Conservation (phyloP, 108 stramenopile species). For the Skeletonema menzelii region DNA sequence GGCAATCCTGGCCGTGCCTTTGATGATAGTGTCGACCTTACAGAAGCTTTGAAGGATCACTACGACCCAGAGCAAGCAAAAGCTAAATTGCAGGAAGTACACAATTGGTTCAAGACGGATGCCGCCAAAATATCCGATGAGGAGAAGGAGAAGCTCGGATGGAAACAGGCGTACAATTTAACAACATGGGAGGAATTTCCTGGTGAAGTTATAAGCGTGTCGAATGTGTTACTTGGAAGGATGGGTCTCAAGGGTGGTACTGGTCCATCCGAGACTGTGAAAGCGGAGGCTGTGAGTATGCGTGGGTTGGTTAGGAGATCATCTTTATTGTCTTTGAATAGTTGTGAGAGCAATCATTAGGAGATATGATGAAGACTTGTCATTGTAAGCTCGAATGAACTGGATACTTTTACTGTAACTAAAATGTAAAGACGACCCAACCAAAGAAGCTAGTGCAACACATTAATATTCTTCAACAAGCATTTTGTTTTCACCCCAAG, state of each 20-base stretch:
- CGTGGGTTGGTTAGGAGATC: constrained; percentile 16
- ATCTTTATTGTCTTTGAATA: neutral
- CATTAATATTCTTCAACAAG: too few relatives aligned
- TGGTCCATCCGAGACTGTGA: constrained; percentile 21
- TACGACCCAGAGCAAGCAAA: constrained; percentile 43
- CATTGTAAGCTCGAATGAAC: neutral
- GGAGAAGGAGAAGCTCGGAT: constrained; percentile 33
- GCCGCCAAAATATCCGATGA: constrained; percentile 20
- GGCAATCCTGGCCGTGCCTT: constrained; percentile 56
- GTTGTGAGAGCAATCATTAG: neutral
- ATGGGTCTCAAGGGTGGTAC: constrained; percentile 28
- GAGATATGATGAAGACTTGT: neutral
- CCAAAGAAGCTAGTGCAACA: too few relatives aligned
- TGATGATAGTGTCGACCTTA: constrained; percentile 38
- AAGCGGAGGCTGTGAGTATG: constrained; percentile 31
- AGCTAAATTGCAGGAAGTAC: constrained; percentile 37
- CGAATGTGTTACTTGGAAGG: constrained; percentile 29
- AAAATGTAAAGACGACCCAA: neutral
- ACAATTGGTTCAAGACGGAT: constrained; percentile 52
- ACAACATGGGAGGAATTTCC: constrained; percentile 50
- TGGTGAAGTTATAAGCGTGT: constrained; percentile 27
- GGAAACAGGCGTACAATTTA: constrained; percentile 47
- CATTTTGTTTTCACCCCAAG: too few relatives aligned
- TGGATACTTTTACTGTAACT: neutral
- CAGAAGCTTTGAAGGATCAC: constrained; percentile 51